These are phyloP conservation scores for Fusarium sp. DNA, from an alignment of 2,329 filamentous ascomycete species.

Conservation along the genomic window DNA sequence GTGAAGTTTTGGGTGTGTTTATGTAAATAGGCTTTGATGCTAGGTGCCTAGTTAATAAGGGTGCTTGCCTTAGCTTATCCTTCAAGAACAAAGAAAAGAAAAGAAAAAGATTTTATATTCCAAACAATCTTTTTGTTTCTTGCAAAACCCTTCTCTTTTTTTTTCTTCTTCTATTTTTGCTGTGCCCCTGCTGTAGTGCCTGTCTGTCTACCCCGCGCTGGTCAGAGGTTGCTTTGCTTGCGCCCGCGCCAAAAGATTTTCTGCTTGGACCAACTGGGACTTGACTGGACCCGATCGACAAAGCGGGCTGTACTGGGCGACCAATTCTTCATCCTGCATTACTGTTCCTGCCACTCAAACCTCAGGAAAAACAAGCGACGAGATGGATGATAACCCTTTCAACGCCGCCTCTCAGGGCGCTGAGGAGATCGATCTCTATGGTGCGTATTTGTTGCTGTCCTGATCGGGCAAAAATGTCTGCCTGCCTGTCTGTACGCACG, in stretches of 20 bases:
- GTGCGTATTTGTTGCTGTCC: constrained; percentile 53
- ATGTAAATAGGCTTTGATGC: not conserved
- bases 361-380: constrained; percentile 11
- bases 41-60: not conserved
- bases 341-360: constrained; percentile 30
- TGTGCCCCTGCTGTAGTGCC: not conserved
- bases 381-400: constrained; percentile 43
- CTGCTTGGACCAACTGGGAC: constrained; percentile 30
- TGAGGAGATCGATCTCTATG: constrained; percentile 71
- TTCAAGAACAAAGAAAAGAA: not conserved
- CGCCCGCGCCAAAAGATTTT: constrained; percentile 44
- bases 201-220: constrained; percentile 40
- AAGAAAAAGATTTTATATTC: not conserved
- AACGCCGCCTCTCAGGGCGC: constrained; percentile 43
- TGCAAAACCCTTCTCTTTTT: not conserved
- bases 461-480: constrained; percentile 7
- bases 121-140: not conserved
- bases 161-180: not conserved
- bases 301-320: constrained; percentile 12
- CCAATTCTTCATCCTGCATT: constrained; percentile 48
- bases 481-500: not conserved
- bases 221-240: not conserved
- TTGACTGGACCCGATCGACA: constrained; percentile 33
- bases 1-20: constrained; percentile 1
- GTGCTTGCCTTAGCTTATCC: not conserved